Conservation (phyloP, 495 filamentous ascomycete genomes). For the Aspergillus hancockii region DNA sequence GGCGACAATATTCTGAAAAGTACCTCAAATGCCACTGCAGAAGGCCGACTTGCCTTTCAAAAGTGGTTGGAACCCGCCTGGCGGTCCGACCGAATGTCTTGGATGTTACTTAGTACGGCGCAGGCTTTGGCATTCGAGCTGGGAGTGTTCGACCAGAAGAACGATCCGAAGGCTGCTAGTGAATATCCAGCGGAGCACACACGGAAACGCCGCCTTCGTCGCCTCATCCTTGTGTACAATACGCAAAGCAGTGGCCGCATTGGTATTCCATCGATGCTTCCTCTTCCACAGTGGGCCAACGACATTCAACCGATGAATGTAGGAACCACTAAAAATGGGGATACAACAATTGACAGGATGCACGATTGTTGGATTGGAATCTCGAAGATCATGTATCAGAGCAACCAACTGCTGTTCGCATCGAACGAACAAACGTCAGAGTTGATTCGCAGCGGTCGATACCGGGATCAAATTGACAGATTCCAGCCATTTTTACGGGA, state of each 20-base stretch:
- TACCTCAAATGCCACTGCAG: constrained; percentile 52
- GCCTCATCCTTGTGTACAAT: constrained; percentile 83
- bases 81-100: constrained; percentile 96
- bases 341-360: constrained; percentile 53
- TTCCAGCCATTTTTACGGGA: constrained; percentile 74
- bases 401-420: constrained; percentile 81
- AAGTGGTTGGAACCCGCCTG: constrained; percentile 97
- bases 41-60: constrained; percentile 68
- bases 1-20: constrained; percentile 30
- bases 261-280: constrained; percentile 92
- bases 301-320: constrained; percentile 40
- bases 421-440: constrained; percentile 81
- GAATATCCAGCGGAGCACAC: constrained; percentile 65
- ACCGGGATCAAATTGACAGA: constrained; percentile 74
- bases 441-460: constrained; percentile 81
- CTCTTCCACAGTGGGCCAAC: constrained; percentile 56
- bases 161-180: constrained; percentile 46
- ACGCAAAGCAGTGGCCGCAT: constrained; percentile 90
- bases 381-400: constrained; percentile 83
- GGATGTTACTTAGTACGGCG: constrained; percentile 93
- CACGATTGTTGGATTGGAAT: constrained; percentile 92
- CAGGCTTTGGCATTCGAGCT: constrained; percentile 89
- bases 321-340: constrained; percentile 28
- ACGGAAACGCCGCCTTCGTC: constrained; percentile 78
- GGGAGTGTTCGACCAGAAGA: constrained; percentile 88